Conservation (phyloP, 2,329 filamentous ascomycete species). For the Phoma herbarum region DNA sequence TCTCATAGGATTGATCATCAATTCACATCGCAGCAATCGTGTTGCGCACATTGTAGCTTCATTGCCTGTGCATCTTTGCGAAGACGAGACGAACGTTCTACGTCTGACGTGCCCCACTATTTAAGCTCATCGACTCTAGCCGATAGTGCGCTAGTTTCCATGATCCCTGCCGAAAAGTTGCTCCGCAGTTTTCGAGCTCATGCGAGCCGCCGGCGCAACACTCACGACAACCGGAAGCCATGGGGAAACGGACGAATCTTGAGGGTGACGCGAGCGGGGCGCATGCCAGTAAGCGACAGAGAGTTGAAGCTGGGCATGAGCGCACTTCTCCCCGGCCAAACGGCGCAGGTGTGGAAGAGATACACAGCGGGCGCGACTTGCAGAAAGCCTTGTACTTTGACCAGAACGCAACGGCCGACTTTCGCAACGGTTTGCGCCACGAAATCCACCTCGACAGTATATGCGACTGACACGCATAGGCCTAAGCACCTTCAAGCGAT, state of each 20-base stretch:
- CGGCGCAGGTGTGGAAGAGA: constrained; percentile 36
- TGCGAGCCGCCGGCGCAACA: constrained; percentile 10
- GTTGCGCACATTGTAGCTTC: neutral
- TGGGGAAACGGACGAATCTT: constrained; percentile 47
- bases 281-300: constrained; percentile 46
- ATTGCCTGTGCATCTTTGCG: neutral
- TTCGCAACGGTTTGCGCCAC: constrained; percentile 40
- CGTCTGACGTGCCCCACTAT: constrained; percentile 3
- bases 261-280: constrained; percentile 40
- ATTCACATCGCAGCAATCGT: neutral
- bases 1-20: neutral
- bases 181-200: constrained; percentile 13
- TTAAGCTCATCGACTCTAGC: constrained; percentile 5
- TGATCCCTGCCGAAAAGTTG: constrained; percentile 20
- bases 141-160: neutral
- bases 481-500: constrained; percentile 73
- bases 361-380: constrained; percentile 47
- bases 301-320: constrained; percentile 38
- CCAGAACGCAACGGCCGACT: constrained; percentile 42
- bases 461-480: constrained; percentile 54
- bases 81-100: neutral
- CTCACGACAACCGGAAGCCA: constrained; percentile 24
- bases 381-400: constrained; percentile 50
- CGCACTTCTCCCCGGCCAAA: constrained; percentile 35
- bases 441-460: neutral